Percentiles rank a stretch among this genome's conserved stretches.
Conservation (phyloP, 2,329 filamentous ascomycete species). For the Fusarium succisae region DNA sequence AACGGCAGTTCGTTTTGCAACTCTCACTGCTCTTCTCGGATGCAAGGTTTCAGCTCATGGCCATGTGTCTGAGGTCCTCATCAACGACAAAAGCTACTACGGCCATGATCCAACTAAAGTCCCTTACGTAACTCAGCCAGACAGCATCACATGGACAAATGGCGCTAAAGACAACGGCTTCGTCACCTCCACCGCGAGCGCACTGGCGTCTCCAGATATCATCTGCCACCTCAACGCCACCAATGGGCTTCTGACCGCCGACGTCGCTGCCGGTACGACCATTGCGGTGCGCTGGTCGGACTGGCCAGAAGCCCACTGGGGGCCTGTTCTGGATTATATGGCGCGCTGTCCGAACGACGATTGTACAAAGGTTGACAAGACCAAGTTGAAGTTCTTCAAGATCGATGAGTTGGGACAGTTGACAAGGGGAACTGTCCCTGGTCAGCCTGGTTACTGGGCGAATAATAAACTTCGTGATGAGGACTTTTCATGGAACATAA, state of each 20-base stretch:
- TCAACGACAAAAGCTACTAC: background rate
- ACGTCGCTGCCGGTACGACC: accelerated
- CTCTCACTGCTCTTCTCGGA: background rate
- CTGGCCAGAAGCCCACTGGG: background rate
- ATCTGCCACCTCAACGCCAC: background rate
- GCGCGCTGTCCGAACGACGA: background rate
- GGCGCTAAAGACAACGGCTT: background rate
- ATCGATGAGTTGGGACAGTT: background rate
- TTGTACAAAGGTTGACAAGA: background rate
- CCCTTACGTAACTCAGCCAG: background rate
- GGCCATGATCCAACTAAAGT: background rate
- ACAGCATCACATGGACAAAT: background rate
- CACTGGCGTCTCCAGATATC: background rate
- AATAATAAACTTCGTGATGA: background rate
- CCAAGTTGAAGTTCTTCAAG: background rate
- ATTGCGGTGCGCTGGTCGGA: background rate
- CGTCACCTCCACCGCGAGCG: background rate
- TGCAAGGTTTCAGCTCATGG: background rate
- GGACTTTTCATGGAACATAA: background rate
- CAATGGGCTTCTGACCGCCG: background rate
- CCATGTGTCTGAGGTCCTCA: background rate
- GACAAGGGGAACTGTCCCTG: background rate
- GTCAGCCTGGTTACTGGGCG: accelerated
- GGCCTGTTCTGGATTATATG: background rate
- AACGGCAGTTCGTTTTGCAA: accelerated